These are phyloP conservation scores for Gymnopilus junonius DNA, from an alignment of 768 basidiomycete species.

Conservation along the genomic window DNA sequence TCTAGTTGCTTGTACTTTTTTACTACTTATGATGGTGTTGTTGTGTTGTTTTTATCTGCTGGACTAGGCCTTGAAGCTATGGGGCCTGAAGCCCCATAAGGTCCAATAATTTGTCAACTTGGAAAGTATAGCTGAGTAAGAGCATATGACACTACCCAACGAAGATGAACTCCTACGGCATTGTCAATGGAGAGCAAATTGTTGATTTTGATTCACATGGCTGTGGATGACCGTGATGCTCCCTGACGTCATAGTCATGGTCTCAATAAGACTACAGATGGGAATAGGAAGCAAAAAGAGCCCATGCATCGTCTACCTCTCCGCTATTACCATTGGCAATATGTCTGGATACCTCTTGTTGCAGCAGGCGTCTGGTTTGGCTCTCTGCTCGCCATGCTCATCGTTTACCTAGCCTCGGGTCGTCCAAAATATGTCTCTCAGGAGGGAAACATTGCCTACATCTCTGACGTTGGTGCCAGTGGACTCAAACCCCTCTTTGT, in stretches of 20 bases:
- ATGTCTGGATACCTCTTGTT: slow-evolving; percentile 67
- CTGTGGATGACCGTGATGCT: background rate
- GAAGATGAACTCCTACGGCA: too few species aligned
- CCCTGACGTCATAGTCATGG: slow-evolving; percentile 2
- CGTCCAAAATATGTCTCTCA: slow-evolving; percentile 60
- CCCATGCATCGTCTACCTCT: slow-evolving; percentile 21
- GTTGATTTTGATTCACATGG: slow-evolving; percentile 9
- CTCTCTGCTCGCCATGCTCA: slow-evolving; percentile 69
- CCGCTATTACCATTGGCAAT: slow-evolving; percentile 56
- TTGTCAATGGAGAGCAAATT: too few species aligned
- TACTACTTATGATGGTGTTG: slow-evolving; percentile 7
- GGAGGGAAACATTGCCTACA: slow-evolving; percentile 67
- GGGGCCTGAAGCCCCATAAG: background rate
- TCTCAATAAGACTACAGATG: background rate
- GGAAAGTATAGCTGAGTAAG: background rate
- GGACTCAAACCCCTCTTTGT: slow-evolving; percentile 79
- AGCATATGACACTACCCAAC: too few species aligned
- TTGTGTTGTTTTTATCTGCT: background rate
- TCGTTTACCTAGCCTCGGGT: slow-evolving; percentile 73
- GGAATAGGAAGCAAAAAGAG: background rate
- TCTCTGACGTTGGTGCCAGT: slow-evolving; percentile 79
- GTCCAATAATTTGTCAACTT: background rate
- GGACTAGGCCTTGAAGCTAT: too few species aligned
- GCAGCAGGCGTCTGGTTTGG: slow-evolving; percentile 69
- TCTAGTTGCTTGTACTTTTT: slow-evolving; percentile 5